Percentiles rank a stretch among this genome's conserved stretches.
These are phyloP conservation scores for Ogataea trehalophila DNA, from an alignment of 805 yeast species.

Conservation along the genomic window DNA sequence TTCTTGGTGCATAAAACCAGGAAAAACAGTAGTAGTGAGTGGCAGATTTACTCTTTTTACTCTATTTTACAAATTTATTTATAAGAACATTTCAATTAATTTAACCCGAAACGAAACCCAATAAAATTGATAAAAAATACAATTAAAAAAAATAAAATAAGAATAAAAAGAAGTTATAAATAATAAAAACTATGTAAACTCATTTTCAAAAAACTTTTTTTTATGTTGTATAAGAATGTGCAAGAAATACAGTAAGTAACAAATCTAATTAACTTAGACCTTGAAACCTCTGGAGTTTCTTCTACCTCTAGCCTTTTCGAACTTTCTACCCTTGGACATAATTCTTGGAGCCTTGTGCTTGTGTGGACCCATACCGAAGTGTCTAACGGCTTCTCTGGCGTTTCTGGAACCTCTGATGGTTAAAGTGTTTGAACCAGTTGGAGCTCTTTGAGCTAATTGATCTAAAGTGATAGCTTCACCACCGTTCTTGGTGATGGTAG, in stretches of 20 bases:
- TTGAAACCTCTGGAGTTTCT: conserved; percentile 99
- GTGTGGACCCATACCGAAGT: conserved; percentile 99
- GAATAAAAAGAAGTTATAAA: neutral
- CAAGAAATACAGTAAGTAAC: neutral
- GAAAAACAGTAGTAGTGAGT: too few species aligned
- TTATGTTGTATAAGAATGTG: neutral
- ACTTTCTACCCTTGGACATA: conserved; percentile 96
- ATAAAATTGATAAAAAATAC: conserved; percentile 1
- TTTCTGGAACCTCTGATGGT: conserved; percentile 98
- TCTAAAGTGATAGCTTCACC: conserved; percentile 99
- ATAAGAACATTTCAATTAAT: neutral
- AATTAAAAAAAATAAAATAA: conserved; percentile 4
- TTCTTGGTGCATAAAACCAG: too few species aligned
- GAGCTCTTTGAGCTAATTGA: conserved; percentile 98
- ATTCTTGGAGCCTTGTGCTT: conserved; percentile 99
- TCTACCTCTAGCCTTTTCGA: conserved; percentile 99
- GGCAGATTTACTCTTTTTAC: too few species aligned
- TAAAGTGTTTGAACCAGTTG: conserved; percentile 98
- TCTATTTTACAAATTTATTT: too few species aligned
- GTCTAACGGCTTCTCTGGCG: conserved; percentile 99
- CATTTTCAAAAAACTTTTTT: neutral
- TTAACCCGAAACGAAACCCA: conserved; percentile 1
- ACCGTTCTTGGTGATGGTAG: conserved; percentile 95
- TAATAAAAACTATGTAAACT: neutral
- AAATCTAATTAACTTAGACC: conserved; percentile 61